Percentiles rank a stretch among this genome's conserved stretches.
These are phyloP conservation scores for Fusarium sp. DNA, from an alignment of 2,329 filamentous ascomycete genomes.

Conservation along the genomic window DNA sequence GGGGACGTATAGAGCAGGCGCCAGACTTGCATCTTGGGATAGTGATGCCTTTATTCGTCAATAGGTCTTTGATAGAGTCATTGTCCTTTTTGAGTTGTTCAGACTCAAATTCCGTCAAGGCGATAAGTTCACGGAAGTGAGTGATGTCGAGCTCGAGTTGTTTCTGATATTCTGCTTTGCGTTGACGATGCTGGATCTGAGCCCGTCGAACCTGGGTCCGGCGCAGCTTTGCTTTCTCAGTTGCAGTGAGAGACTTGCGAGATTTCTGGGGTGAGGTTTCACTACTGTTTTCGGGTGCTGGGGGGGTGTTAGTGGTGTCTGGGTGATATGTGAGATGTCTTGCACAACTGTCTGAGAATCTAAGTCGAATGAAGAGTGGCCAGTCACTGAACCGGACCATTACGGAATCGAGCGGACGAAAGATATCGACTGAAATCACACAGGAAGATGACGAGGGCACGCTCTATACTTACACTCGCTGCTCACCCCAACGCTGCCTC, in stretches of 20 bases:
- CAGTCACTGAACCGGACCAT: not conserved
- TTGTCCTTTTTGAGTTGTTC: conserved; percentile 53
- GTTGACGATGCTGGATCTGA: conserved; percentile 63
- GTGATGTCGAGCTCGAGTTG: conserved; percentile 62
- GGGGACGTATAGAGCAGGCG: conserved; percentile 4
- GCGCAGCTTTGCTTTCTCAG: conserved; percentile 55
- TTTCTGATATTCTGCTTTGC: conserved; percentile 63
- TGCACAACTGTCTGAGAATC: not conserved
- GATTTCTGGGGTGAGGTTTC: conserved; percentile 25
- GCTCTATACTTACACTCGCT: conserved; percentile 41
- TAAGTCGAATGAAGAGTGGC: not conserved
- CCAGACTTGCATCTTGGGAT: conserved; percentile 16
- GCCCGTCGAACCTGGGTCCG: conserved; percentile 62
- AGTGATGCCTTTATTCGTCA: conserved; percentile 42
- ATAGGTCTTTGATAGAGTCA: conserved; percentile 49
- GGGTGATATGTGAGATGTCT: not conserved
- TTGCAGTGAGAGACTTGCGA: conserved; percentile 31
- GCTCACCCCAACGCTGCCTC: conserved; percentile 6
- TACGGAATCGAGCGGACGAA: not conserved
- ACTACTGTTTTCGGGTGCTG: conserved; percentile 25
- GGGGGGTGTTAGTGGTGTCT: conserved; percentile 7
- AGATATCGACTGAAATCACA: not conserved
- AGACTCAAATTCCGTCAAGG: conserved; percentile 51
- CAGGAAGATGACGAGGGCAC: not conserved
- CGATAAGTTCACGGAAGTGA: conserved; percentile 57